Base-by-base conservation (phyloP, 164 flowering plant genomes). In the Brasenia schreberi region DNA sequence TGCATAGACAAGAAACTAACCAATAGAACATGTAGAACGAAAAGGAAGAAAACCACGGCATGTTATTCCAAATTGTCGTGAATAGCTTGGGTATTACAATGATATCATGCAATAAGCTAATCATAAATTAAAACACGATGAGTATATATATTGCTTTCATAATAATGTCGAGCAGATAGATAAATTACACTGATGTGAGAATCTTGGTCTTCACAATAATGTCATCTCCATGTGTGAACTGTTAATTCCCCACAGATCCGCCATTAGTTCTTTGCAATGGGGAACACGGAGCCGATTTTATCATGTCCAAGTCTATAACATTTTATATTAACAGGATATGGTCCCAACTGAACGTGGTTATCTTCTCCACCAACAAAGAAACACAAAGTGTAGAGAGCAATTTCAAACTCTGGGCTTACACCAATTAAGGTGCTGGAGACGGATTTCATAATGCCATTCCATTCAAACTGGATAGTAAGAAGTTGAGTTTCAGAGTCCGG, bases 401-500 rank as follows among this genome's bases (percentile, higher is more conserved):
- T 64, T 73, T 94, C 99, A 67, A 91, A 94, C 76, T 94, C 99
- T 0, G 99, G 97, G 86, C 97, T 94, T 68, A 88, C 97, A 52
- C 97, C 99, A 60, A 94, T 71, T 64, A 94, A 74, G 49, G 86
- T 81, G 86, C 88, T 94, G 19, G 99, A 94, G 14, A 94, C 82
- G 16, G 91, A 81, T 73, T 94, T 94, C 7, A 88, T 86, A 70
- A 89, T 73, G 7, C 97, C 96, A 67, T 89, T 89, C 97, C 99
- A 94, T 70, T 89, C 97, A 39, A 94, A 91, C 80, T 91, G 96
- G 70, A 91, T 66, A 0, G 92, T 91, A 5, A 94, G 96, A 79
- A 91, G 59, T 77, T 89, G 96, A 42, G 96, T 84, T 72, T 94
- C 96, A 5, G 96, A 80, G 69, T 94, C 96, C 0, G 96, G 96